Conservation (phyloP, 2,329 filamentous ascomycete species). For the Colletotrichum sp. region DNA sequence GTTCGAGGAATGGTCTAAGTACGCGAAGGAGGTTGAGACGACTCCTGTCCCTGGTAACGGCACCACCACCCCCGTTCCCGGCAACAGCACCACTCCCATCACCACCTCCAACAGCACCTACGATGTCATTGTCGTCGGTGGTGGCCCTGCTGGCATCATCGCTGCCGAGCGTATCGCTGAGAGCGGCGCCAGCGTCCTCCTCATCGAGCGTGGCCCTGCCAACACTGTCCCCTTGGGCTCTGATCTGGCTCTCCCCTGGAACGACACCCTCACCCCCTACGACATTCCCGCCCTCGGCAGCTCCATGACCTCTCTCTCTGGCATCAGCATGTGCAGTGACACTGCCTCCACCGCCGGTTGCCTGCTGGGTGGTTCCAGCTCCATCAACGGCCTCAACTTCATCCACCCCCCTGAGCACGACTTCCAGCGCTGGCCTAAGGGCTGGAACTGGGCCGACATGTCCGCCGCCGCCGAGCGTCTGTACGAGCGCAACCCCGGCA, state of each 20-base stretch:
- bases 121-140: conserved; percentile 44
- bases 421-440: conserved; percentile 34
- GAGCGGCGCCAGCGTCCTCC: conserved; percentile 38
- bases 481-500: conserved; percentile 30
- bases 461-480: conserved; percentile 28
- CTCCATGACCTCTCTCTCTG: conserved; percentile 23
- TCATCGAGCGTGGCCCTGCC: conserved; percentile 41
- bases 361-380: conserved; percentile 39
- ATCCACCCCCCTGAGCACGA: conserved; percentile 34
- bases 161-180: conserved; percentile 39
- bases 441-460: conserved; percentile 32
- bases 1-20: conserved; percentile 16
- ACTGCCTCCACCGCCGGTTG: conserved; percentile 38
- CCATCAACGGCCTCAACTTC: conserved; percentile 37
- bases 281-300: conserved; percentile 33
- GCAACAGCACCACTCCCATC: conserved; percentile 26
- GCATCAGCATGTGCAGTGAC: conserved; percentile 38
- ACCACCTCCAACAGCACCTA: conserved; percentile 36
- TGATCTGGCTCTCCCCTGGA: conserved; percentile 32
- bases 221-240: conserved; percentile 36
- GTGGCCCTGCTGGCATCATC: conserved; percentile 39
- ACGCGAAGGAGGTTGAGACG: conserved; percentile 1
- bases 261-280: conserved; percentile 33
- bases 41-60: conserved; percentile 7
- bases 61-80: conserved; percentile 16